Base-by-base conservation (phyloP, 371 early-diverging fungal species). In the Actinomucor elegans region DNA sequence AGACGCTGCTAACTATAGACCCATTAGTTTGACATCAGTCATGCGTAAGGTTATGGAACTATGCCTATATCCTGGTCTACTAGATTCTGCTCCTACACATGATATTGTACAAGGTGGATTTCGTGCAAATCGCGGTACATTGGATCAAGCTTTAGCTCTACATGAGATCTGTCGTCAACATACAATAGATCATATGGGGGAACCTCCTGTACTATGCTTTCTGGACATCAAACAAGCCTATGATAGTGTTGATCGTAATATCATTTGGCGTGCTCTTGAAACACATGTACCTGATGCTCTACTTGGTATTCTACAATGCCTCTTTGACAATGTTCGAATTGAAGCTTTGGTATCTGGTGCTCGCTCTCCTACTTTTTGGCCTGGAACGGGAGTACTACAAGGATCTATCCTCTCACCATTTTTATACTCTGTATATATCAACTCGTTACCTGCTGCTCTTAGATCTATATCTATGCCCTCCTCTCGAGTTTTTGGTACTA, bases 61-160 rank as follows among this genome's bases (percentile, higher is more conserved):
- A 12, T 53, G 45, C 21, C 38, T 49, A 5, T 17, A 4, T 29
- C 27, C 26, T 6, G 0, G 3, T 11, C 35, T 53, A 0, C 0
- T 8, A 14, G 17, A 8, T 10, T 5, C 7, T 8, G 9, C 61
- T 5, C 62, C 67, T 1, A 26, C 36, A 1, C 27, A 55, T 15
- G 61, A 73, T 18, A 21, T 59, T 0, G 68, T 54, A 2, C 66
- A 74, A 57, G 68, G 68, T 36, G 75, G 75, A 2, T 74, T 74
- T 28, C 63, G 61, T 3, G 23, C 41, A 9, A 32, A 38, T 1
- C 55, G 66, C 4, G 52, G 70, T 48, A 44, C 68, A 2, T 18
- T 64, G 0, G 54, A 58, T 23, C 55, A 54, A 48, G 58, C 43
- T 1, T 33, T 48, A 0, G 45, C 46, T 31, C 51, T 55, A 8